Percentiles rank a stretch among this genome's conserved stretches.
Conservation (phyloP, 345 rosid species). For the Ceriops tagal region DNA sequence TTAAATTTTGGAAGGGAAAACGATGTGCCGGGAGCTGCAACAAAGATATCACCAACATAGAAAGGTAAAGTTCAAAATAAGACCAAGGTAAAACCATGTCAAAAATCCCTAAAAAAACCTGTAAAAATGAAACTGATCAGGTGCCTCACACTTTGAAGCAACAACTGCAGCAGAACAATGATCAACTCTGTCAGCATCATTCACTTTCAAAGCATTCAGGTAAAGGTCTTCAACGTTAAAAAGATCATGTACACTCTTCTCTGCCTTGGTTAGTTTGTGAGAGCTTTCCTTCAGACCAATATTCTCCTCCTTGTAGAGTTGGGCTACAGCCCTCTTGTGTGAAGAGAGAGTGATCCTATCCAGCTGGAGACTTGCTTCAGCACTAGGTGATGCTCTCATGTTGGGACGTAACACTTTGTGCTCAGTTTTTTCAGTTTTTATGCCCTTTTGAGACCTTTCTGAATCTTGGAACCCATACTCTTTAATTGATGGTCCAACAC, state of each 20-base stretch:
- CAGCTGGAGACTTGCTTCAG: conserved; percentile 10
- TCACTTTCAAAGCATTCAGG: conserved; percentile 11
- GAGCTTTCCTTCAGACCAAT: conserved; percentile 2
- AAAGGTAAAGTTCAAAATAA: not conserved
- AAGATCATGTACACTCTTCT: conserved; percentile 2
- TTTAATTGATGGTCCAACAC: conserved; percentile 5
- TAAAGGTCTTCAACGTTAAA: conserved; percentile 2
- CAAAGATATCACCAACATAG: not conserved
- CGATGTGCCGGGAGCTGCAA: not conserved
- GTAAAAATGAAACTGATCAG: not conserved
- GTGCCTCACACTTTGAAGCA: conserved; percentile 13
- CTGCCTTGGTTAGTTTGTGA: not conserved
- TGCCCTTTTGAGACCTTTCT: conserved; percentile 4
- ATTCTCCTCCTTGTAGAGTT: conserved; percentile 3
- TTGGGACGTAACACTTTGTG: not conserved
- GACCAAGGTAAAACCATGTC: not conserved
- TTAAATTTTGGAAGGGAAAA: not conserved
- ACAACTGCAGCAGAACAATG: not conserved
- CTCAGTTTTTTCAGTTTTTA: not conserved
- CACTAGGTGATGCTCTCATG: conserved; percentile 12
- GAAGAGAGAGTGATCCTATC: conserved; percentile 1
- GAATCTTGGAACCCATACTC: conserved; percentile 6
- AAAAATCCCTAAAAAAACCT: not conserved
- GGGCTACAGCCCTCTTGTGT: not conserved
- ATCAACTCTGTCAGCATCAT: not conserved